These are phyloP conservation scores for Xylariaceae sp. DNA, from an alignment of 2,329 filamentous ascomycete genomes.

Conservation along the genomic window DNA sequence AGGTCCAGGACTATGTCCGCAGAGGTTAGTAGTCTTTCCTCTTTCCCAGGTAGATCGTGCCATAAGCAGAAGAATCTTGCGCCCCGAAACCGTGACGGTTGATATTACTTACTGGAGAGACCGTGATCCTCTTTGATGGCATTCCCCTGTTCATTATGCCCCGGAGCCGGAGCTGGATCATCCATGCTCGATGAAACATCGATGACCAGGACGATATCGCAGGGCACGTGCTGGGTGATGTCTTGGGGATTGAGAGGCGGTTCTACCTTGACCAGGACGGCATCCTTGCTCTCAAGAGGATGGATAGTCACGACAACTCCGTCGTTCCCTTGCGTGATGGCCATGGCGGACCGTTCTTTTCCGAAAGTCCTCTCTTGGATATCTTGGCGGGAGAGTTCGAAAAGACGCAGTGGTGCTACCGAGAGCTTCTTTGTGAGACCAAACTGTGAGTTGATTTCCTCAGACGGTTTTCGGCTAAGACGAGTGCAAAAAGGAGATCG, in stretches of 20 bases:
- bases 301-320: slow-evolving; percentile 32
- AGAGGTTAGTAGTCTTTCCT: neutral
- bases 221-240: slow-evolving; percentile 40
- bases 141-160: slow-evolving; percentile 32
- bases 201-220: slow-evolving; percentile 57
- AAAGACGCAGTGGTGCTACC: no score
- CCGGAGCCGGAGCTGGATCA: slow-evolving; percentile 41
- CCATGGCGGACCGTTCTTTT: neutral
- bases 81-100: neutral
- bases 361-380: neutral
- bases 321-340: slow-evolving; percentile 3
- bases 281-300: slow-evolving; percentile 34
- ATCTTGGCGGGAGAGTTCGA: neutral
- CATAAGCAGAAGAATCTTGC: neutral
- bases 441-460: neutral
- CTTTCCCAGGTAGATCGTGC: neutral
- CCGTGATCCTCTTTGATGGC: slow-evolving; percentile 40
- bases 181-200: slow-evolving; percentile 57
- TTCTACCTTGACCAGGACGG: slow-evolving; percentile 42
- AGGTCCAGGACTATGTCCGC: slow-evolving; percentile 44
- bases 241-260: slow-evolving; percentile 37
- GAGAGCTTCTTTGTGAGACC: neutral
- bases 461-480: no score
- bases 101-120: slow-evolving; percentile 33
- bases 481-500: no score